Evolutionary conservation across 495 filamentous ascomycete species (phyloP).

Genomic region (Letharia columbiana): DNA sequence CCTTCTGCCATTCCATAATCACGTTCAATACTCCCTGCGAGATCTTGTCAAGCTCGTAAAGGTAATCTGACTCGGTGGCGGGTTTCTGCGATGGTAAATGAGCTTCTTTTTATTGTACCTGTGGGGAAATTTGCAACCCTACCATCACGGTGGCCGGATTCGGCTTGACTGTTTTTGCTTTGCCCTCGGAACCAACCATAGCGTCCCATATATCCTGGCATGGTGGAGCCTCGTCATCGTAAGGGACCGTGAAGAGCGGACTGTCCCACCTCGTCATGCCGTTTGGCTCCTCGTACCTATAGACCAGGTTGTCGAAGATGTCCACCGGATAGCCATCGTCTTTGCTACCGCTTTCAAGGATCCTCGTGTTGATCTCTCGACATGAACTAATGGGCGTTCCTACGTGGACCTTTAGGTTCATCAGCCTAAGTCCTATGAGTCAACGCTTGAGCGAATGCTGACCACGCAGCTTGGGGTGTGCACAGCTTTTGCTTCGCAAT

Average conservation of each 20-base stretch:
- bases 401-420: slow-evolving; percentile 55
- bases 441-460: slow-evolving; percentile 23
- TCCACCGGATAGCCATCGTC: slow-evolving; percentile 37
- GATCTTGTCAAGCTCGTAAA: slow-evolving; percentile 75
- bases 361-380: slow-evolving; percentile 46
- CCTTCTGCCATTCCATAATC: slow-evolving; percentile 65
- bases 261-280: slow-evolving; percentile 92
- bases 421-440: slow-evolving; percentile 5
- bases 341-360: slow-evolving; percentile 25
- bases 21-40: slow-evolving; percentile 73
- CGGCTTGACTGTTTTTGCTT: slow-evolving; percentile 50
- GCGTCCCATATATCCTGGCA: slow-evolving; percentile 73
- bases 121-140: slow-evolving; percentile 19
- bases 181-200: slow-evolving; percentile 40
- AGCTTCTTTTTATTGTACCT: background rate
- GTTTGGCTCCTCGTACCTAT: slow-evolving; percentile 93
- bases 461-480: slow-evolving; percentile 76
- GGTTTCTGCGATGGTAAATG: slow-evolving; percentile 37
- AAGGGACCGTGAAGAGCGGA: slow-evolving; percentile 83
- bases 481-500: slow-evolving; percentile 85
- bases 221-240: slow-evolving; percentile 61
- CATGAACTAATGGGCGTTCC: slow-evolving; percentile 67
- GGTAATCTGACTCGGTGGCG: slow-evolving; percentile 62
- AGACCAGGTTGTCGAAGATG: slow-evolving; percentile 86
- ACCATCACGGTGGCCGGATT: slow-evolving; percentile 75